phyloP scores from a whole-genome alignment of 345 rosid genomes.

The Limnanthes douglasii region DNA sequence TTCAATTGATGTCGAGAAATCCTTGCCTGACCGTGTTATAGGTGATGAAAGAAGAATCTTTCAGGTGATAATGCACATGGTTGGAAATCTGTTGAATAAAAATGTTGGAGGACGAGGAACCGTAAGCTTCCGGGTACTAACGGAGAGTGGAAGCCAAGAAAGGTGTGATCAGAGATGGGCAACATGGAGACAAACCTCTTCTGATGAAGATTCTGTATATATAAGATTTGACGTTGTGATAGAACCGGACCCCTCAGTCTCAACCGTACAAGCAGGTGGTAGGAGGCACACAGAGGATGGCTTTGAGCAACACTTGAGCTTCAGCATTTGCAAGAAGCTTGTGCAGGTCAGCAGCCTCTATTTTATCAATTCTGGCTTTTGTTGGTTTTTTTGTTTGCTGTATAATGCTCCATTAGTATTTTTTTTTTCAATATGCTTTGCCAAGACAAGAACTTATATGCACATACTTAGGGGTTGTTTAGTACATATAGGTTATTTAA shows the following conservation, averaged over 20 bases:
- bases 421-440: neutral
- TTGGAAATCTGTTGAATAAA: constrained; percentile 52
- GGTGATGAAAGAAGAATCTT: constrained; percentile 83
- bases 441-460: no score
- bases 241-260: constrained; percentile 24
- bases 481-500: no score
- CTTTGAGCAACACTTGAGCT: constrained; percentile 60
- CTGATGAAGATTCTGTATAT: constrained; percentile 47
- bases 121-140: constrained; percentile 26
- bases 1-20: constrained; percentile 48
- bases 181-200: constrained; percentile 41
- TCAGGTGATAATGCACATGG: constrained; percentile 86
- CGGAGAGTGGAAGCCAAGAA: constrained; percentile 54
- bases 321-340: constrained; percentile 80
- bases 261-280: constrained; percentile 25
- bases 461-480: no score
- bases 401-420: neutral
- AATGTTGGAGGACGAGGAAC: constrained; percentile 29
- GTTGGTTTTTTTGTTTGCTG: neutral
- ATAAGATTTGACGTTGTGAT: constrained; percentile 58
- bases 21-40: constrained; percentile 55
- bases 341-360: constrained; percentile 40
- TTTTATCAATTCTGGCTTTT: neutral
- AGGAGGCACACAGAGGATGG: constrained; percentile 30
- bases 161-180: constrained; percentile 62